phyloP scores from a whole-genome alignment of 768 basidiomycete genomes.

The Termitomyces sp. region DNA sequence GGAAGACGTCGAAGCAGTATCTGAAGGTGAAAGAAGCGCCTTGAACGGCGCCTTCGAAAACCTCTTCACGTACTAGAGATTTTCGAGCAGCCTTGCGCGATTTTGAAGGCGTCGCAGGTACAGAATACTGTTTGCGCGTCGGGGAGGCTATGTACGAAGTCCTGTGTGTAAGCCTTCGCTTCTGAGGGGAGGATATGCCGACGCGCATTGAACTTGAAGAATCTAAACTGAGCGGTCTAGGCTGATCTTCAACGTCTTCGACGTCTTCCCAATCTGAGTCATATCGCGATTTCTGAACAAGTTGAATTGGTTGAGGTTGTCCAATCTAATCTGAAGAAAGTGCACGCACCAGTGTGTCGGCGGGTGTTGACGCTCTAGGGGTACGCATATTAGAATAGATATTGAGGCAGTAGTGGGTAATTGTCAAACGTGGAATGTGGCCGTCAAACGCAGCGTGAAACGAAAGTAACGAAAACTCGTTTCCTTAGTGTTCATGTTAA shows the following conservation, averaged over 20 bases:
- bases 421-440: neutral
- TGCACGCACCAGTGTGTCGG: neutral
- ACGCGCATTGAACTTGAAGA: conserved; percentile 10
- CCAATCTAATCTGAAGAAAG: neutral
- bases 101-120: conserved; percentile 7
- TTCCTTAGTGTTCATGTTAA: neutral
- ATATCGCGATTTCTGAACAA: conserved; percentile 4
- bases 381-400: neutral
- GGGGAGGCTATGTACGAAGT: conserved; percentile 16
- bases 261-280: conserved; percentile 29
- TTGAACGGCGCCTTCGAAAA: conserved; percentile 25
- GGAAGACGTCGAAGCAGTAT: conserved; percentile 46
- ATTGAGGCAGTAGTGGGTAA: neutral
- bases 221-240: conserved; percentile 5
- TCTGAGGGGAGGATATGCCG: conserved; percentile 20
- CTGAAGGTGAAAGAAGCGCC: conserved; percentile 19
- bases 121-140: conserved; percentile 12
- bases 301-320: neutral
- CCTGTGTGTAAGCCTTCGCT: conserved; percentile 20
- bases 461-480: neutral
- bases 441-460: neutral
- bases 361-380: neutral
- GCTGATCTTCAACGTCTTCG: conserved; percentile 13
- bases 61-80: conserved; percentile 18
- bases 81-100: conserved; percentile 6